Evolutionary conservation across 202 grass and related monocot genomes (phyloP).

Genomic region (Zoysia matrella): DNA sequence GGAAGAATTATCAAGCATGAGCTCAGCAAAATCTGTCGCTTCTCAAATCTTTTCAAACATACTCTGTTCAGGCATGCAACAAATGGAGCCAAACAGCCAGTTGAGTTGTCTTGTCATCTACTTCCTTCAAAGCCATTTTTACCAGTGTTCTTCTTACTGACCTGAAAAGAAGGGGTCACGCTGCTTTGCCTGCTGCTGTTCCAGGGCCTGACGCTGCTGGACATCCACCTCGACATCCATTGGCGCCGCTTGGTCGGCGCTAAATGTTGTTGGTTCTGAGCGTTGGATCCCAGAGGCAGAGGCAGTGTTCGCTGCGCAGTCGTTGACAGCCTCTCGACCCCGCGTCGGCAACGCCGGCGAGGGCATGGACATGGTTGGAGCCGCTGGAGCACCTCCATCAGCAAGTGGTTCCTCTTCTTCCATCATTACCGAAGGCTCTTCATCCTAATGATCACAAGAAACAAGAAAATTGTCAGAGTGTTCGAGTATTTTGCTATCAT

Average conservation of each 20-base stretch:
- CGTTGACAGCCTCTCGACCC: constrained; percentile 15
- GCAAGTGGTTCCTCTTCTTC: constrained; percentile 45
- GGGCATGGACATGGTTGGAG: constrained; percentile 40
- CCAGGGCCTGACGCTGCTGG: neutral
- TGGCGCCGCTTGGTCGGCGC: neutral
- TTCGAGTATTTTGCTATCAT: neutral
- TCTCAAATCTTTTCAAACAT: neutral
- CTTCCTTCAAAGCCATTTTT: neutral
- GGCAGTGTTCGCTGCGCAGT: constrained; percentile 26
- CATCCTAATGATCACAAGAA: constrained; percentile 31
- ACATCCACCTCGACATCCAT: constrained; percentile 59
- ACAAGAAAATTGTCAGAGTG: neutral
- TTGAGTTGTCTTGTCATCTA: neutral
- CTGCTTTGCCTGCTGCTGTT: neutral
- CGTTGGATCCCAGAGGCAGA: neutral
- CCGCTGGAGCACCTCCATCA: constrained; percentile 11
- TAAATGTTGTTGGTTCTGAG: neutral
- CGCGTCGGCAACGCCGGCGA: constrained; percentile 1
- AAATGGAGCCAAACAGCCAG: neutral
- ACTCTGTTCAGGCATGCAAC: neutral
- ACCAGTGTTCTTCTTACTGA: constrained; percentile 25
- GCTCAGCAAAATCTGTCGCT: neutral
- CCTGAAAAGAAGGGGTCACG: constrained; percentile 55
- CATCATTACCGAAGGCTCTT: constrained; percentile 42
- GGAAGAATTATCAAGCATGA: constrained; percentile 1